These are phyloP conservation scores for Carex cristatella DNA, from an alignment of 176 grass and related monocot genomes.

Conservation along the genomic window DNA sequence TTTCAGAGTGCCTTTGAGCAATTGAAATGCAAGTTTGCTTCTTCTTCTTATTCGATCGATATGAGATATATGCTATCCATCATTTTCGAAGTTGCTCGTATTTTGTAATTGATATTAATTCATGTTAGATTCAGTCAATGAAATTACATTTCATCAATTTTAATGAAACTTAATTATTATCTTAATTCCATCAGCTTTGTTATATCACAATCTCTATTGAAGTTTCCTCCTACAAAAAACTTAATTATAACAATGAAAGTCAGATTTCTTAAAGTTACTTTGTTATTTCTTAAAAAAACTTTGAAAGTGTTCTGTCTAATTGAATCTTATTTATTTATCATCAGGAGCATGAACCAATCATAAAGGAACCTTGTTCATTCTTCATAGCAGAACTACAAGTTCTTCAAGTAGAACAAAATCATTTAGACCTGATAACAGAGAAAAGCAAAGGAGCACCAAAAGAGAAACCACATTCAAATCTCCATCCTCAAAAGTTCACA, in stretches of 20 bases:
- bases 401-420: background rate
- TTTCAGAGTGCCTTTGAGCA: background rate
- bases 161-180: background rate
- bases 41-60: background rate
- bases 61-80: background rate
- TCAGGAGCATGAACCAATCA: conserved; percentile 2
- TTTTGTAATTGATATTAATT: background rate
- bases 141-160: background rate
- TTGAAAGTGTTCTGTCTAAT: background rate
- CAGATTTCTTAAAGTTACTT: background rate
- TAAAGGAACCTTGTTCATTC: conserved; percentile 4
- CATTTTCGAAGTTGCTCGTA: background rate
- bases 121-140: background rate
- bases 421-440: background rate
- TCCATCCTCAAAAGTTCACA: background rate
- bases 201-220: background rate
- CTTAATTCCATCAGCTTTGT: background rate
- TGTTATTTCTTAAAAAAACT: background rate
- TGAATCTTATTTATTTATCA: background rate
- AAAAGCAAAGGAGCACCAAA: background rate
- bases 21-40: background rate
- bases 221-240: background rate
- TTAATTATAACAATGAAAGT: background rate
- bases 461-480: conserved; percentile 7
- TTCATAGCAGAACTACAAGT: background rate